Percentiles rank a stretch among this genome's conserved stretches.
Conservation (phyloP, 352 stramenopile species). For the Pythium dissotocum region DNA sequence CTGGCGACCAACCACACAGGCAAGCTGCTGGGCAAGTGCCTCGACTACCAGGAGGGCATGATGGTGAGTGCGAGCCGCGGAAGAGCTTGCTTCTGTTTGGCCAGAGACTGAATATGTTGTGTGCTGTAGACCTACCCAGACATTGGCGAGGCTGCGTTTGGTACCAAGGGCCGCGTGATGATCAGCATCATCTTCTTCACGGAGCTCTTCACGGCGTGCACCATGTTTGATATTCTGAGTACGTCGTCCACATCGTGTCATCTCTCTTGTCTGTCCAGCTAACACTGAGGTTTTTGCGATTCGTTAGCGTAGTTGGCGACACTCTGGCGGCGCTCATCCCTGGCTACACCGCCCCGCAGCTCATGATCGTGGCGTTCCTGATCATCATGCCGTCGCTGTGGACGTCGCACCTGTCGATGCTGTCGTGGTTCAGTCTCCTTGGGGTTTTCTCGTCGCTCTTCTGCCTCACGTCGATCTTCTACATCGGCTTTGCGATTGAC, state of each 20-base stretch:
- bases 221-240: constrained; percentile 84
- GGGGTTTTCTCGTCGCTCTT: constrained; percentile 85
- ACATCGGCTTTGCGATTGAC: constrained; percentile 69
- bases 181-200: constrained; percentile 83
- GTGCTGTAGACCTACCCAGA: constrained; percentile 65
- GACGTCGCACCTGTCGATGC: constrained; percentile 78
- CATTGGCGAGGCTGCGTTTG: constrained; percentile 82
- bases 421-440: constrained; percentile 85
- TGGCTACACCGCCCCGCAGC: constrained; percentile 50
- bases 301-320: constrained; percentile 54
- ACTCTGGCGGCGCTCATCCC: constrained; percentile 74
- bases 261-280: neutral
- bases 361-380: constrained; percentile 70
- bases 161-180: constrained; percentile 61
- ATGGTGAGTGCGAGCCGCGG: constrained; percentile 27
- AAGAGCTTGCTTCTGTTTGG: too few relatives aligned
- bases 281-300: neutral
- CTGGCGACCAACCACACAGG: constrained; percentile 86
- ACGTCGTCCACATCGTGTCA: constrained; percentile 17
- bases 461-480: constrained; percentile 75
- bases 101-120: neutral
- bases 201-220: constrained; percentile 78
- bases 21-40: constrained; percentile 79
- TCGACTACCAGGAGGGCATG: constrained; percentile 84
- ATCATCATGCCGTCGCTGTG: constrained; percentile 79